Evolutionary conservation across 2,329 filamentous ascomycete species (phyloP), one percentile per base, ranked within the genome.

Genomic region (Trichophyton equinum): DNA sequence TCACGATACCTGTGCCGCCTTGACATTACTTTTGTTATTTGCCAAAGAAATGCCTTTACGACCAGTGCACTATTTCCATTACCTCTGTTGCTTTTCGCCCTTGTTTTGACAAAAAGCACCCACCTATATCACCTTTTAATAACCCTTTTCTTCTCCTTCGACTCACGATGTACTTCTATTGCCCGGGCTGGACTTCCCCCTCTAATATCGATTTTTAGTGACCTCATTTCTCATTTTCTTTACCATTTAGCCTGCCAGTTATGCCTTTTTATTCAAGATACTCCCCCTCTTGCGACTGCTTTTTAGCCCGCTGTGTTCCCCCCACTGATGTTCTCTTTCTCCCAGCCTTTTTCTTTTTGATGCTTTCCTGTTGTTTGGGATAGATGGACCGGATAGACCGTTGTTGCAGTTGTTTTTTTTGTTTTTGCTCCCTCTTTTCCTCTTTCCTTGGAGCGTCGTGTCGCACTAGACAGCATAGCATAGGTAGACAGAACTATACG

Each of bases 21-120:
- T 57, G 30, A 42, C 55, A 38, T 57, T 57, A n/a, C 38, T 57
- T 57, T 57, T 30, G 36, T 57, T 33, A 13, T 42, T 33, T 27
- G 22, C 40, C 30, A 11, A 47, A 47, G 57, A 59, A 47, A 59
- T 59, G 57, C 40, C 57, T 59, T 59, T 33, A 59, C 42, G 57
- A 59, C 42, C 42, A 44, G 38, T 42, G 38, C 30, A 57, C 38
- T n/a, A 42, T 58, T 44, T 27, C 27, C 27, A 7, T 27, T 27
- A 5, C 27, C 27, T 27, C 5, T 22, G 18, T 27, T 44, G 7
- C 22, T 33, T 44, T 59, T 30, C 4, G 15, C 22, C n/a, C 57
- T 22, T 36, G 8, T 36, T 36, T 36, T 36, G 33, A 36, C 33
- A 36, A 36, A 38, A 44, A 44, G 40, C 40, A 44, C 57, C 6